Evolutionary conservation across 2,329 filamentous ascomycete genomes (phyloP).

Genomic region (Remersonia thermophila): DNA sequence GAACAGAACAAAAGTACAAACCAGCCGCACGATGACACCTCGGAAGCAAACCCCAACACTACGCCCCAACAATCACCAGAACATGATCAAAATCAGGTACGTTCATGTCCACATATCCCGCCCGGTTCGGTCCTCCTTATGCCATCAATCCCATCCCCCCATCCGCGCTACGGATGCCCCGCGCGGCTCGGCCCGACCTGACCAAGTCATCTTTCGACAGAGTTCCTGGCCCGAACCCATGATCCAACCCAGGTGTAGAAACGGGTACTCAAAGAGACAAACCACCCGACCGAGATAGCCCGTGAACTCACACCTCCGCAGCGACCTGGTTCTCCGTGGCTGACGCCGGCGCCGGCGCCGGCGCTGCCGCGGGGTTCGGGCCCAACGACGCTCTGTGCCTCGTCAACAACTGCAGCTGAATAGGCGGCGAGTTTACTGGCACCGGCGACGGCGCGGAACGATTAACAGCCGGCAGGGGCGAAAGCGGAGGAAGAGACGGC

Average conservation of each 20-base stretch:
- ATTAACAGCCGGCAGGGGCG: background rate
- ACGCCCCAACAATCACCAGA: background rate
- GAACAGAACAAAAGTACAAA: slow-evolving; percentile 9
- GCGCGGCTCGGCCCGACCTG: too few relatives aligned
- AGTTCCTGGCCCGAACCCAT: too few relatives aligned
- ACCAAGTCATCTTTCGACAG: too few relatives aligned
- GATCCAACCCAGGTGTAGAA: too few relatives aligned
- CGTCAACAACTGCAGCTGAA: slow-evolving; percentile 19
- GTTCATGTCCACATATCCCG: too few relatives aligned
- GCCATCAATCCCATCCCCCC: too few relatives aligned
- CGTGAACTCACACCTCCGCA: background rate
- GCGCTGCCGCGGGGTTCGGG: background rate
- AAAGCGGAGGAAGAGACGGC: slow-evolving; percentile 5
- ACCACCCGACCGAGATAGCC: background rate
- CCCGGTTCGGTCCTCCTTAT: too few relatives aligned
- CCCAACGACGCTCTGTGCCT: slow-evolving; percentile 12
- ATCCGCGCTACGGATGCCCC: too few relatives aligned
- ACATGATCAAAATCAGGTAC: too few relatives aligned
- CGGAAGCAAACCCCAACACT: background rate
- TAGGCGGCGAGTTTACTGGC: slow-evolving; percentile 13
- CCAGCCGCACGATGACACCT: background rate
- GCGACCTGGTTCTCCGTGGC: background rate
- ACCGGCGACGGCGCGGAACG: slow-evolving; percentile 18
- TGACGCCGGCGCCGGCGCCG: background rate
- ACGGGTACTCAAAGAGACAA: too few relatives aligned